These are phyloP conservation scores for Didymellaceae sp. DNA, from an alignment of 2,329 filamentous ascomycete species.

Conservation along the genomic window DNA sequence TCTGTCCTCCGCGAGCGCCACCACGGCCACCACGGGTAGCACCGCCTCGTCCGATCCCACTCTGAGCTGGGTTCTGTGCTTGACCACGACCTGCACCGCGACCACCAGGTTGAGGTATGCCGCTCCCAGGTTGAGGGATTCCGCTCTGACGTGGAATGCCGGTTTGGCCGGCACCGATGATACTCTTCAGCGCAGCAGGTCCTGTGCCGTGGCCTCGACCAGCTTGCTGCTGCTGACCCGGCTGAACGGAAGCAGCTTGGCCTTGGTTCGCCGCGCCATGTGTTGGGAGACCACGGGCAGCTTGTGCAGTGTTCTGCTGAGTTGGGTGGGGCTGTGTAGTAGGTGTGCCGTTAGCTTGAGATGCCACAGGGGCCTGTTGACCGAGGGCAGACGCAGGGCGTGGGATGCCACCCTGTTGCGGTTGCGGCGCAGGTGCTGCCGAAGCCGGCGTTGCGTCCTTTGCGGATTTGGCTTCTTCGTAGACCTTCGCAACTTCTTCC, in stretches of 20 bases:
- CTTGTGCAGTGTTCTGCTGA: conserved; percentile 19
- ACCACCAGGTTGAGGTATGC: conserved; percentile 41
- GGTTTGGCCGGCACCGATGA: conserved; percentile 25
- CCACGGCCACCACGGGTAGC: conserved; percentile 37
- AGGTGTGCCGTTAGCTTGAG: conserved; percentile 27
- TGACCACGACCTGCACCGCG: conserved; percentile 30
- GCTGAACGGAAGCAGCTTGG: conserved; percentile 17
- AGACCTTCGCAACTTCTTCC: conserved; percentile 83
- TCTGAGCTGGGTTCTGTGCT: conserved; percentile 21
- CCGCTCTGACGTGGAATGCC: conserved; percentile 36
- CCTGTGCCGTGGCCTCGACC: conserved; percentile 38
- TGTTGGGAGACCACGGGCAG: conserved; percentile 30
- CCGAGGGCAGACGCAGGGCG: conserved; percentile 12
- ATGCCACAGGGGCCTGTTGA: conserved; percentile 19
- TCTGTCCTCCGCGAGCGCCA: conserved; percentile 27
- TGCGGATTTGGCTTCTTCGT: conserved; percentile 76
- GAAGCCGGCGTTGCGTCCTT: conserved; percentile 51
- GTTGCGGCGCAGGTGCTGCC: conserved; percentile 15
- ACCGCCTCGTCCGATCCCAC: conserved; percentile 35
- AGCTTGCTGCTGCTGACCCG: conserved; percentile 30
- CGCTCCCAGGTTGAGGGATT: conserved; percentile 25
- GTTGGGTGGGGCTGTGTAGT: conserved; percentile 26
- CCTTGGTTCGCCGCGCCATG: conserved; percentile 31
- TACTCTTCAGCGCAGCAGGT: conserved; percentile 36
- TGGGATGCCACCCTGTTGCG: conserved; percentile 11